Percentiles rank a stretch among this genome's conserved stretches.
Evolutionary conservation across 345 rosid genomes (phyloP).

Genomic region (Microthlaspi erraticum): DNA sequence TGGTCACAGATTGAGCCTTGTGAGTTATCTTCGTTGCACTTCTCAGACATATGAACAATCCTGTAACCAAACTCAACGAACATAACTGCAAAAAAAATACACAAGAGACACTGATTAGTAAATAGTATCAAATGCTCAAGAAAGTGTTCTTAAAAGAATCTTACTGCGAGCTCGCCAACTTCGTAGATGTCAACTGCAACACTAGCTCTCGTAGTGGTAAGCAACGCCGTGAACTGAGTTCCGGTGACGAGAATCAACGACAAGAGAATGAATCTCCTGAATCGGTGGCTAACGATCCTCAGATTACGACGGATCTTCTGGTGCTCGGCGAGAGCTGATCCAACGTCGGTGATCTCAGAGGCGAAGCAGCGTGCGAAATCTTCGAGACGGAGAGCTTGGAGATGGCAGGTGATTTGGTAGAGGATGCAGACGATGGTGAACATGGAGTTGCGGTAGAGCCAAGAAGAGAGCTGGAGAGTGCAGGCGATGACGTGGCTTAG

Average conservation of each 20-base stretch:
- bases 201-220: constrained; percentile 61
- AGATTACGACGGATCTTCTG: constrained; percentile 69
- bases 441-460: constrained; percentile 79
- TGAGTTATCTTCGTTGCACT: constrained; percentile 95
- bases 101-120: constrained; percentile 10
- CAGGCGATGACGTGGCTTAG: constrained; percentile 61
- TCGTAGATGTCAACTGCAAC: constrained; percentile 68
- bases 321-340: constrained; percentile 65
- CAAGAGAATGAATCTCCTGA: constrained; percentile 66
- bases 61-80: constrained; percentile 75
- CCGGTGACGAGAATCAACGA: constrained; percentile 72
- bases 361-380: constrained; percentile 79
- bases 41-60: constrained; percentile 84
- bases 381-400: constrained; percentile 72
- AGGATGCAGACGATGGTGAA: constrained; percentile 76
- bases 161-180: constrained; percentile 78
- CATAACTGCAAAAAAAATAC: constrained; percentile 57
- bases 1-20: constrained; percentile 75
- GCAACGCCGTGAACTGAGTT: constrained; percentile 71
- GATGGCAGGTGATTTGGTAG: constrained; percentile 68
- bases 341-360: constrained; percentile 68
- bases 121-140: too few species aligned
- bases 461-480: constrained; percentile 72
- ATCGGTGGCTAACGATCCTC: constrained; percentile 85
- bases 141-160: neutral